Conservation (phyloP, 257 asterid genomes). For the Capsicum chinense region DNA sequence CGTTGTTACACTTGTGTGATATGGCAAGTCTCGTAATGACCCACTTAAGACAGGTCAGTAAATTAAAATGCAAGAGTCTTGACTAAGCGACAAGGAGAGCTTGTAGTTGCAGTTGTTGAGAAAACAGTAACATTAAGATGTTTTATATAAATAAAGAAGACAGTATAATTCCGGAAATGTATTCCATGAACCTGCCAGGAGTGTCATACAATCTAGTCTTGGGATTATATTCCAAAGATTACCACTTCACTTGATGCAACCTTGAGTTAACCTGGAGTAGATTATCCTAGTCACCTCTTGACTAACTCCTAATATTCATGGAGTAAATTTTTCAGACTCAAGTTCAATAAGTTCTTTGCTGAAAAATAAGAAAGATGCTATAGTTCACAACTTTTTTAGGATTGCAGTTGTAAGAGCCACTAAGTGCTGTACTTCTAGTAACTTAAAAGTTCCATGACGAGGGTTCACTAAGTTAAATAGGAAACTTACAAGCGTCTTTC, state of each 20-base stretch:
- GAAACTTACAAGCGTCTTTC: neutral
- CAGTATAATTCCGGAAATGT: neutral
- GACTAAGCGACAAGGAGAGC: neutral
- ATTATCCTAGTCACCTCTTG: neutral
- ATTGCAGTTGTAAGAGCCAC: constrained; percentile 10
- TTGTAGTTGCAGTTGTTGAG: constrained; percentile 8
- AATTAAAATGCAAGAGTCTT: neutral
- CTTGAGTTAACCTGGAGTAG: neutral
- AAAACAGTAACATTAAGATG: neutral
- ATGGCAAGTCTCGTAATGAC: neutral
- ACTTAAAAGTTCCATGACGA: neutral
- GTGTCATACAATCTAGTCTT: neutral
- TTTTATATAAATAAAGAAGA: neutral
- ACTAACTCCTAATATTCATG: neutral
- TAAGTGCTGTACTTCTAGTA: neutral
- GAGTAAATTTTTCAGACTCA: neutral
- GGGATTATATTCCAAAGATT: constrained; percentile 10
- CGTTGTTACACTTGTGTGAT: neutral
- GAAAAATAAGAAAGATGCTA: neutral
- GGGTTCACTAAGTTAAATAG: neutral
- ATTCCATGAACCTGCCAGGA: neutral
- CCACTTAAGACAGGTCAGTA: constrained; percentile 2
- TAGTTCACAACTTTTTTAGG: neutral
- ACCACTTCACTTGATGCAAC: neutral
- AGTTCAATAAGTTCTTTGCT: neutral